Percentiles rank a stretch among this genome's conserved stretches.
These are phyloP conservation scores for Aureobasidium mangrovei DNA, from an alignment of 2,329 filamentous ascomycete genomes.

Conservation along the genomic window DNA sequence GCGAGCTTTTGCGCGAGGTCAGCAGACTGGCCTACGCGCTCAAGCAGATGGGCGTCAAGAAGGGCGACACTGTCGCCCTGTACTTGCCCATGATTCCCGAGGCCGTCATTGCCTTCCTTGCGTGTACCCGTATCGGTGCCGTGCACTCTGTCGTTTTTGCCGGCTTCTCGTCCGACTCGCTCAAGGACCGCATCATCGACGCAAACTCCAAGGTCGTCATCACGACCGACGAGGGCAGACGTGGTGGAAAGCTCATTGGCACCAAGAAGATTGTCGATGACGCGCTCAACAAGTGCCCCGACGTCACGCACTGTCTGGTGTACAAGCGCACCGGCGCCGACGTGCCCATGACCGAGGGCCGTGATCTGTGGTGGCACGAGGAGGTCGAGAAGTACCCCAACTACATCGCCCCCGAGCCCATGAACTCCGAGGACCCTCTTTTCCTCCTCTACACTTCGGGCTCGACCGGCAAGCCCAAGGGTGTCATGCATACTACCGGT, in stretches of 20 bases:
- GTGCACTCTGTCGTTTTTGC: constrained; percentile 97
- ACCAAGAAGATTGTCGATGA: constrained; percentile 99
- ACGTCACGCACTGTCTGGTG: constrained; percentile 76
- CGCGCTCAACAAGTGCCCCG: constrained; percentile 89
- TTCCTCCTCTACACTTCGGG: constrained; percentile 98
- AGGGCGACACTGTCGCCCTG: constrained; percentile 93
- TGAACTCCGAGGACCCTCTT: constrained; percentile 90
- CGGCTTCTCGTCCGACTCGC: constrained; percentile 91
- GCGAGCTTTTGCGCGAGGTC: constrained; percentile 86
- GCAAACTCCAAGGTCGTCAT: constrained; percentile 89
- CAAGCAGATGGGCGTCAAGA: constrained; percentile 91
- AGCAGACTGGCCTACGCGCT: constrained; percentile 79
- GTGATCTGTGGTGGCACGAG: constrained; percentile 98
- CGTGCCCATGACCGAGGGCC: constrained; percentile 78
- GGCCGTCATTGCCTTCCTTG: constrained; percentile 81
- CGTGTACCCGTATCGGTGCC: constrained; percentile 84
- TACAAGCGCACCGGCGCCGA: constrained; percentile 93
- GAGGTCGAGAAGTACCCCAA: constrained; percentile 93
- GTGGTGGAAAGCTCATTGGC: constrained; percentile 91
- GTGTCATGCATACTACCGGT: constrained; percentile 93
- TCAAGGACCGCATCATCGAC: constrained; percentile 89
- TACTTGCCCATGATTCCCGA: constrained; percentile 99
- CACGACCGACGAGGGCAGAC: constrained; percentile 94
- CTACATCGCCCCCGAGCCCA: constrained; percentile 79
- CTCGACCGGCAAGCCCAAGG: constrained; percentile 97